These are phyloP conservation scores for Fusarium fracticaudum DNA, from an alignment of 2,329 filamentous ascomycete species.

Conservation along the genomic window DNA sequence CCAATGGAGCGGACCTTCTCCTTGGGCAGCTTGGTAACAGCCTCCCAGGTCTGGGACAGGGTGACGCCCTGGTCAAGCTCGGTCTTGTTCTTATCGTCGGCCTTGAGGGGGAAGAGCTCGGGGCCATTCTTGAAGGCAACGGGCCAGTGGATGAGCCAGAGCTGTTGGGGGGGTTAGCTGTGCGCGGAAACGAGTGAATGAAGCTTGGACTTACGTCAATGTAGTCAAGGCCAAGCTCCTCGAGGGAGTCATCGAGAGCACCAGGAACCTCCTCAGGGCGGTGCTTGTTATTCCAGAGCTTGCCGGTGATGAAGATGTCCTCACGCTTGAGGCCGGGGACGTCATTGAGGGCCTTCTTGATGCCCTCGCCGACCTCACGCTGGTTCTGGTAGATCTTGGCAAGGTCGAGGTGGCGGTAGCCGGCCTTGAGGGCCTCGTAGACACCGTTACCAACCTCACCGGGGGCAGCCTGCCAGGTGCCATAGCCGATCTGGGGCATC, in stretches of 20 bases:
- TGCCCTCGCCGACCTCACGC: conserved; percentile 64
- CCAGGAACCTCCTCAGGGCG: conserved; percentile 67
- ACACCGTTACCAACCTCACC: conserved; percentile 72
- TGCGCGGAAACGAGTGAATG: neutral
- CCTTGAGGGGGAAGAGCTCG: conserved; percentile 57
- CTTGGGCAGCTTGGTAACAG: conserved; percentile 66
- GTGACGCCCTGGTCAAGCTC: conserved; percentile 56
- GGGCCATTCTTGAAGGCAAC: conserved; percentile 54
- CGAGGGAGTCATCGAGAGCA: conserved; percentile 65
- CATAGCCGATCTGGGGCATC: conserved; percentile 68
- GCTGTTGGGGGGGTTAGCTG: conserved; percentile 42
- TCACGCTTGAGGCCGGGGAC: conserved; percentile 63
- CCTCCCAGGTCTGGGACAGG: conserved; percentile 57
- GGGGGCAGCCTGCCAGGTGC: conserved; percentile 75
- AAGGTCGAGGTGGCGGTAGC: conserved; percentile 70
- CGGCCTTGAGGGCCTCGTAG: conserved; percentile 68
- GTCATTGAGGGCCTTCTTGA: conserved; percentile 57
- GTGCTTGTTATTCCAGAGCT: conserved; percentile 70
- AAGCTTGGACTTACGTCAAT: conserved; percentile 55
- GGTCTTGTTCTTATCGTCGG: conserved; percentile 47
- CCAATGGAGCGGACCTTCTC: conserved; percentile 73
- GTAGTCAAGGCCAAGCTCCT: conserved; percentile 66
- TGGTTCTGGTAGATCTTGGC: conserved; percentile 72
- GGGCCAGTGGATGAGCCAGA: conserved; percentile 74
- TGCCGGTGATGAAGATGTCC: conserved; percentile 72